Base-by-base conservation (phyloP, 139 green algal species). In the Closterium sp. region DNA sequence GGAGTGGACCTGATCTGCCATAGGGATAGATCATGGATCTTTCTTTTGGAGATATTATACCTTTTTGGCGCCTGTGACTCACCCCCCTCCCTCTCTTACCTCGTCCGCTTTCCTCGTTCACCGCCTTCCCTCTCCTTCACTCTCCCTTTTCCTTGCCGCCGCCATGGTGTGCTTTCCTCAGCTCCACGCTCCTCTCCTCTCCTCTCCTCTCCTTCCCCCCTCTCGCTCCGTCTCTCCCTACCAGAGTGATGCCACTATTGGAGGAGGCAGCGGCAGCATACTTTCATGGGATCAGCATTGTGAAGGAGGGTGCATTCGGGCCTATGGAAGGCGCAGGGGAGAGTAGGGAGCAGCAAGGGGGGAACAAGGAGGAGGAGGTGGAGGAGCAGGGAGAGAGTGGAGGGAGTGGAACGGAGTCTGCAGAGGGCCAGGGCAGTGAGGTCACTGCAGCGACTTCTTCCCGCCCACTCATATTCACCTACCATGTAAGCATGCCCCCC, bases 271-370 rank as follows among this genome's bases (percentile, higher is more conserved):
- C 89, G 10, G 38, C 81, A 2, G 19, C 33, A 28, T 64, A 94
- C n/a, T 94, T 94, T 9, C 28, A 76, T 28, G 91, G 91, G 0
- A 34, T 94, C 38, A 32, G 16, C 89, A 91, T 94, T 84, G 69
- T 94, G 33, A 66, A 35, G 25, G 90, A 94, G 21, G 92, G 33
- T 6, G 28, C 55, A 76, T 76, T 16, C 16, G 5, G 55, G 55
- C 16, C 55, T 6, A 19, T 19, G 25, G 16, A 76, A 28, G 16
- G 55, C 55, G 25, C 55, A 28, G 16, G 55, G 55, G 16, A 28
- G 55, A 76, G 4, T 28, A 76, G 12, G 25, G 0, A 3, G 55
- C 23, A 25, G 55, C 55, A 76, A 5, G 10, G 25, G 55, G 55
- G 10, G 55, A 16, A 76, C 55, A 19, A 76, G 23, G 25, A 76